Conservation (phyloP, 2,329 filamentous ascomycete species). For the Botryotinia narcissicola region DNA sequence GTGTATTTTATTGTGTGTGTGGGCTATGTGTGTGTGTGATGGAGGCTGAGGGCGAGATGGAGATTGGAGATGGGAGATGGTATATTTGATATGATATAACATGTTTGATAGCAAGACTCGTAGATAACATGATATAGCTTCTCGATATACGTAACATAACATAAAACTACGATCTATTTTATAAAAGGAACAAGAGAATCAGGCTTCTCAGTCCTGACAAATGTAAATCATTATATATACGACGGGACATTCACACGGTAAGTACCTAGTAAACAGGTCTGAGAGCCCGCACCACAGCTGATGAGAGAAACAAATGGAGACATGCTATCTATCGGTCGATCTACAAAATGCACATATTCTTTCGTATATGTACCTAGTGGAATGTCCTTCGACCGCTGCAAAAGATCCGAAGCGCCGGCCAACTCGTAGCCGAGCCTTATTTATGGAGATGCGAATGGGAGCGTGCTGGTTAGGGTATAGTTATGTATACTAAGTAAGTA, state of each 20-base stretch:
- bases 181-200: not conserved
- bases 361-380: not conserved
- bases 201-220: not conserved
- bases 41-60: not conserved
- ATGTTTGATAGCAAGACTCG: no score
- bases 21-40: not conserved
- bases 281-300: not conserved
- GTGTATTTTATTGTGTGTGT: not conserved
- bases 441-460: not conserved
- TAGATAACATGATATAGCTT: not conserved
- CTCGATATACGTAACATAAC: not conserved
- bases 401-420: not conserved
- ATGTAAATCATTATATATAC: not conserved
- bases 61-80: no score
- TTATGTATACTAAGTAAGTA: not conserved
- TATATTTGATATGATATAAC: no score
- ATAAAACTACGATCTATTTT: not conserved
- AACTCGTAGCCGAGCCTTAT: not conserved
- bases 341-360: not conserved
- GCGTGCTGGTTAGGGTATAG: not conserved
- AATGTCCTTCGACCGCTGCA: not conserved
- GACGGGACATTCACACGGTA: not conserved
- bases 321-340: not conserved
- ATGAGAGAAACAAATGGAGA: not conserved
- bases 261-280: not conserved